Conservation (phyloP, 148 eudicot genomes). For the Rhododendron williamsianum region DNA sequence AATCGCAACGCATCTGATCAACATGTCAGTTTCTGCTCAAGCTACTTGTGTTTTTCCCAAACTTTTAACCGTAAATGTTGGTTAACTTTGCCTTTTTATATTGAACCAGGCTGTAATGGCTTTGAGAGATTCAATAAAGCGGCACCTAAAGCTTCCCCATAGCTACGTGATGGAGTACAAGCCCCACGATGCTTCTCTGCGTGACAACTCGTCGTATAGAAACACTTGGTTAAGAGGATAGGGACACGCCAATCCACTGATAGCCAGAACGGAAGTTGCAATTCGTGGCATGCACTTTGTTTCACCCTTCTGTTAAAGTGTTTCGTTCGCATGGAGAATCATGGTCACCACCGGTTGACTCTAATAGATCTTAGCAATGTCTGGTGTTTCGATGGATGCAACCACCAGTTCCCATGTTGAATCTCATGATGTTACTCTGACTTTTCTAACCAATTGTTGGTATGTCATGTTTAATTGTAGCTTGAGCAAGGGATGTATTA, state of each 20-base stretch:
- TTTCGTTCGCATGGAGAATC: neutral
- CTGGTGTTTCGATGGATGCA: neutral
- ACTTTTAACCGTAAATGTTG: neutral
- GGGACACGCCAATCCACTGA: neutral
- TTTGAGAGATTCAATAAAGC: conserved; percentile 83
- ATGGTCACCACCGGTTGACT: neutral
- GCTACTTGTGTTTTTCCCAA: neutral
- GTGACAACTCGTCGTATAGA: conserved; percentile 86
- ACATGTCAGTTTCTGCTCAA: conserved; percentile 41
- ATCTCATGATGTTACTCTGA: neutral
- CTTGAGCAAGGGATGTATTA: neutral
- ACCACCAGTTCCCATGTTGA: neutral
- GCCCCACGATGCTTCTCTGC: conserved; percentile 89
- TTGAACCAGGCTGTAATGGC: conserved; percentile 75
- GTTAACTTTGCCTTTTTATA: neutral
- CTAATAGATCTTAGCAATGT: neutral
- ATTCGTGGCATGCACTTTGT: neutral
- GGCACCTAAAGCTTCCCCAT: conserved; percentile 87
- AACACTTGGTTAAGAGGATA: conserved; percentile 96
- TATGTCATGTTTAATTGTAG: too few species aligned
- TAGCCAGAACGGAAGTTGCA: neutral
- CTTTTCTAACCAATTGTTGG: neutral
- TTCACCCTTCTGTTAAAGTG: neutral
- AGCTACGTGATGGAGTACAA: conserved; percentile 93
- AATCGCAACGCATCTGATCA: conserved; percentile 86